Conservation (phyloP, 2,329 filamentous ascomycete species). For the Monosporascus sp. region DNA sequence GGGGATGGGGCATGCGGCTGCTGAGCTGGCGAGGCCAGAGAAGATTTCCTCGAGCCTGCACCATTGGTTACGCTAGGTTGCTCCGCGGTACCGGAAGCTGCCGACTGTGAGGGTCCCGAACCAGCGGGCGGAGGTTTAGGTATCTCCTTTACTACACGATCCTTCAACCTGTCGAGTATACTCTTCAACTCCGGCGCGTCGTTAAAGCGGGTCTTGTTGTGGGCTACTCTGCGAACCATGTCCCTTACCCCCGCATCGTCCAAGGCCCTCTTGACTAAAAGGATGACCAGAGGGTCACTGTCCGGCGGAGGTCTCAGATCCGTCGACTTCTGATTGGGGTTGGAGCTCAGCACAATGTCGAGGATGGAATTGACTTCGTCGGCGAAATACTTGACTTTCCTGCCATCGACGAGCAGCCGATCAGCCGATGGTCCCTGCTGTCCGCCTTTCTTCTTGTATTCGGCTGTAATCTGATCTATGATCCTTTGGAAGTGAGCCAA, state of each 20-base stretch:
- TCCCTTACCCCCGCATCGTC: constrained; percentile 44
- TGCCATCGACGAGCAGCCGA: constrained; percentile 47
- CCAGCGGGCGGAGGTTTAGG: constrained; percentile 15
- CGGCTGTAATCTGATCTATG: constrained; percentile 69
- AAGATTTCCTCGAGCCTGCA: constrained; percentile 22
- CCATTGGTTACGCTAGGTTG: constrained; percentile 24
- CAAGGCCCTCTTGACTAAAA: constrained; percentile 51
- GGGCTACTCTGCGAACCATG: constrained; percentile 49
- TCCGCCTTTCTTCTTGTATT: constrained; percentile 47
- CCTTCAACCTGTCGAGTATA: constrained; percentile 42
- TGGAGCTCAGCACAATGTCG: constrained; percentile 53
- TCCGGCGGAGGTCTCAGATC: constrained; percentile 48
- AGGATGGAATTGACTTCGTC: constrained; percentile 53
- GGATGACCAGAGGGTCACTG: constrained; percentile 51
- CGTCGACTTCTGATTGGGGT: constrained; percentile 48
- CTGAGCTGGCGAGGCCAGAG: constrained; percentile 12
- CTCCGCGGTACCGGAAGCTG: constrained; percentile 27
- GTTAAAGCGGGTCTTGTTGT: constrained; percentile 42
- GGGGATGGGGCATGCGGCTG: constrained; percentile 19
- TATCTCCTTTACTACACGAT: constrained; percentile 34
- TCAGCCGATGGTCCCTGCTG: constrained; percentile 50
- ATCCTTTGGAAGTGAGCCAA: constrained; percentile 72
- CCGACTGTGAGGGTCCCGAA: constrained; percentile 13
- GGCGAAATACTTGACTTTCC: constrained; percentile 55
- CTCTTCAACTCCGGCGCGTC: constrained; percentile 51